These are phyloP conservation scores for Tricholoma matsutake DNA, from an alignment of 768 basidiomycete species.

Conservation along the genomic window DNA sequence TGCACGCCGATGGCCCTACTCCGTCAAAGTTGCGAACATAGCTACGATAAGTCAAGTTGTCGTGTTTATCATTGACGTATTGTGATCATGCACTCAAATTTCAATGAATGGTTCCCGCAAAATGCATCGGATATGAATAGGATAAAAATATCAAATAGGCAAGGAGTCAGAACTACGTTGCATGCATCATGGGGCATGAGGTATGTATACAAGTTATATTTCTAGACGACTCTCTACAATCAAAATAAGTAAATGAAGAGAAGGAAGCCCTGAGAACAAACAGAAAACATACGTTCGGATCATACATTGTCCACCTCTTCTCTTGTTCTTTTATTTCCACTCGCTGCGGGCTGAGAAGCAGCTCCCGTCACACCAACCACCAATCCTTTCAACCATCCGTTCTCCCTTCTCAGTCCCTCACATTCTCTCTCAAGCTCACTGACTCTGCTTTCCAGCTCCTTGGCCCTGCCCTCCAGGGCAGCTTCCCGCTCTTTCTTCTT, in stretches of 20 bases:
- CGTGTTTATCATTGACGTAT: neutral
- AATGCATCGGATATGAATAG: no score
- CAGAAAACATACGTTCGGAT: neutral
- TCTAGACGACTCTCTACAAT: neutral
- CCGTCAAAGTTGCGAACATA: neutral
- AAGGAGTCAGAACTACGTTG: neutral
- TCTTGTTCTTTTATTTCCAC: constrained; percentile 20
- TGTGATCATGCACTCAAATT: no score
- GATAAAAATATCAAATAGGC: neutral
- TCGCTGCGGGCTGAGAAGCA: constrained; percentile 35
- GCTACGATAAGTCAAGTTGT: neutral
- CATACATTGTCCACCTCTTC: constrained; percentile 14
- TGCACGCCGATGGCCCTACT: neutral
- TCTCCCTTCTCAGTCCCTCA: constrained; percentile 83
- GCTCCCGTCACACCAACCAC: constrained; percentile 86
- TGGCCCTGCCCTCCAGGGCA: constrained; percentile 80
- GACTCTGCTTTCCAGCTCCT: constrained; percentile 80
- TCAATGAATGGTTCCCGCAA: no score
- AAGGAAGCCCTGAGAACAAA: neutral
- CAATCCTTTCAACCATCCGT: constrained; percentile 88
- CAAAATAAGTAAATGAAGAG: neutral
- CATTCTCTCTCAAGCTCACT: constrained; percentile 87
- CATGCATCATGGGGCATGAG: neutral
- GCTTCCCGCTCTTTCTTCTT: constrained; percentile 97
- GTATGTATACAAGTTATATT: neutral